Conservation (phyloP, 768 basidiomycete genomes). For the Tephrocybe sp. region DNA sequence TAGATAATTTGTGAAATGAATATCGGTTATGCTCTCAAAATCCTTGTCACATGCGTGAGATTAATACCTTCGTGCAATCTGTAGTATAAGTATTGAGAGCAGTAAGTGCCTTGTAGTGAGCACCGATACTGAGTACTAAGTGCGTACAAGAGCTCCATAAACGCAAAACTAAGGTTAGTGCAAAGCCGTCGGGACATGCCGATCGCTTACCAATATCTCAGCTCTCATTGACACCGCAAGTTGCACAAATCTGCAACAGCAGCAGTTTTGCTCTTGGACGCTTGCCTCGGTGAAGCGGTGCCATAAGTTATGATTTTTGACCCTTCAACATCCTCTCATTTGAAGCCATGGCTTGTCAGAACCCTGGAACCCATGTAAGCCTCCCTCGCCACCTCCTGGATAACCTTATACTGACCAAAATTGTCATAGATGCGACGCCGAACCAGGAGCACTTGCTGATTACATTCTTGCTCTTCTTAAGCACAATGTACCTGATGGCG, state of each 20-base stretch:
- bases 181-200: conserved; percentile 17
- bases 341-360: conserved; percentile 86
- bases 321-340: conserved; percentile 55
- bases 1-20: too few relatives aligned
- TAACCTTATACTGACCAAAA: conserved; percentile 12
- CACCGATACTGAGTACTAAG: too few relatives aligned
- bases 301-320: conserved; percentile 60
- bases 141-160: too few relatives aligned
- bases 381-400: conserved; percentile 9
- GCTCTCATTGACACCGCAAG: not conserved
- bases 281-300: conserved; percentile 8
- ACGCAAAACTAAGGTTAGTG: too few relatives aligned
- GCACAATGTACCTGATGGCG: conserved; percentile 79
- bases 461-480: conserved; percentile 93
- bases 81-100: too few relatives aligned
- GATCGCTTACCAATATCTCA: conserved; percentile 15
- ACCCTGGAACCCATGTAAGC: conserved; percentile 90
- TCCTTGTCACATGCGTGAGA: too few relatives aligned
- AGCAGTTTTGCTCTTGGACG: conserved; percentile 1
- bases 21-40: too few relatives aligned
- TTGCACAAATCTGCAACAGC: not conserved
- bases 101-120: too few relatives aligned
- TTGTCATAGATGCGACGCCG: conserved; percentile 83
- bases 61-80: too few relatives aligned
- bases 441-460: conserved; percentile 89